Conservation (phyloP, 2,329 filamentous ascomycete species). For the Davidsoniella eucalypti region DNA sequence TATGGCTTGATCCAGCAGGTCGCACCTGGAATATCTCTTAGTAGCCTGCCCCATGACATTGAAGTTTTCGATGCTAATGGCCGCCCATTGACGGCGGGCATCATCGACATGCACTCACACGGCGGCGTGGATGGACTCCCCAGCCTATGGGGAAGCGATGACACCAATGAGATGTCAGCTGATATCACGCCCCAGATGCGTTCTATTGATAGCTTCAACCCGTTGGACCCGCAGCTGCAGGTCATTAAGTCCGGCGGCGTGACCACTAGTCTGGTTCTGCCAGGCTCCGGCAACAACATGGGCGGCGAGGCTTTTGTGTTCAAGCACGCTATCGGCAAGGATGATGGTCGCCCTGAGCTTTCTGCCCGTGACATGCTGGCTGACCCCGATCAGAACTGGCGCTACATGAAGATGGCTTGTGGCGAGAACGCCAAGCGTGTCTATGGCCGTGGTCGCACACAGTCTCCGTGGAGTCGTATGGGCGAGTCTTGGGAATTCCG, state of each 20-base stretch:
- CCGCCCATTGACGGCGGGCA: constrained; percentile 45
- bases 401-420: constrained; percentile 65
- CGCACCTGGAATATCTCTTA: constrained; percentile 24
- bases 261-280: constrained; percentile 49
- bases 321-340: constrained; percentile 47
- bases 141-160: constrained; percentile 33
- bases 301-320: constrained; percentile 54
- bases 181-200: constrained; percentile 54
- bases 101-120: constrained; percentile 59
- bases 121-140: constrained; percentile 45
- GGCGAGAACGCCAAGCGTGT: constrained; percentile 52
- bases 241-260: constrained; percentile 60
- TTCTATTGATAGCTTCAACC: constrained; percentile 47
- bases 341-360: constrained; percentile 44
- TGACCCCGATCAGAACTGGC: constrained; percentile 46
- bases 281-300: constrained; percentile 57
- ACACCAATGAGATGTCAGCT: constrained; percentile 46
- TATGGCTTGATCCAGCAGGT: constrained; percentile 44
- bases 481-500: constrained; percentile 56
- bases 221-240: constrained; percentile 46
- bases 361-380: constrained; percentile 48
- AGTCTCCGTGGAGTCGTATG: constrained; percentile 41
- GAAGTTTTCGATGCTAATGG: constrained; percentile 40
- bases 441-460: constrained; percentile 37
- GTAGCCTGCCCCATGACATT: not conserved